phyloP scores from a whole-genome alignment of 495 filamentous ascomycete genomes.

The Talaromyces nanjingensis region DNA sequence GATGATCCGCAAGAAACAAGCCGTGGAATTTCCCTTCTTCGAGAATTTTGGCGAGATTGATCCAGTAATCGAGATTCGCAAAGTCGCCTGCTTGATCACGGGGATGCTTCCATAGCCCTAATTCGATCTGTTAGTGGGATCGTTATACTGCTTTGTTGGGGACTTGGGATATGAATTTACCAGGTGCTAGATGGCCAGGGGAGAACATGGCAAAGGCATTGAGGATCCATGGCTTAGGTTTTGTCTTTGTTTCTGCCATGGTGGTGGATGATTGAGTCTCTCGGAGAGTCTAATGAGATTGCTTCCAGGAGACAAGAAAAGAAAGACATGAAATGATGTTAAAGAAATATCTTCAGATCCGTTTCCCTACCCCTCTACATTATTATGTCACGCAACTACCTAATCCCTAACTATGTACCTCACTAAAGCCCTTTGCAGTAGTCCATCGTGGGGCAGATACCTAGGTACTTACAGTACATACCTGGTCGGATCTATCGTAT shows the following conservation, averaged over 20 bases:
- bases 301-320: background rate
- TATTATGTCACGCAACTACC: background rate
- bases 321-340: background rate
- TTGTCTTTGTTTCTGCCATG: conserved; percentile 5
- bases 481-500: background rate
- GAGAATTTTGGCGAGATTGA: conserved; percentile 39
- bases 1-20: conserved; percentile 47
- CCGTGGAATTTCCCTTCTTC: conserved; percentile 42
- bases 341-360: background rate
- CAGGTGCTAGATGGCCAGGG: conserved; percentile 16
- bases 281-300: background rate
- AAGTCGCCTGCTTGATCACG: conserved; percentile 11
- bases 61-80: conserved; percentile 17
- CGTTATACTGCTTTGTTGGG: background rate
- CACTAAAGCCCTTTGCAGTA: background rate
- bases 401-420: background rate
- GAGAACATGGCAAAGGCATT: conserved; percentile 20
- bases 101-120: conserved; percentile 16
- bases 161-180: background rate
- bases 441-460: background rate
- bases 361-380: background rate
- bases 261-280: background rate
- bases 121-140: background rate
- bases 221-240: conserved; percentile 14
- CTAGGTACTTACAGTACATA: background rate